A percentile compares a stretch with the other conserved stretches of the same genome.
Evolutionary conservation across 768 basidiomycete species (phyloP).

Genomic region (Leccinellum rugosiceps): DNA sequence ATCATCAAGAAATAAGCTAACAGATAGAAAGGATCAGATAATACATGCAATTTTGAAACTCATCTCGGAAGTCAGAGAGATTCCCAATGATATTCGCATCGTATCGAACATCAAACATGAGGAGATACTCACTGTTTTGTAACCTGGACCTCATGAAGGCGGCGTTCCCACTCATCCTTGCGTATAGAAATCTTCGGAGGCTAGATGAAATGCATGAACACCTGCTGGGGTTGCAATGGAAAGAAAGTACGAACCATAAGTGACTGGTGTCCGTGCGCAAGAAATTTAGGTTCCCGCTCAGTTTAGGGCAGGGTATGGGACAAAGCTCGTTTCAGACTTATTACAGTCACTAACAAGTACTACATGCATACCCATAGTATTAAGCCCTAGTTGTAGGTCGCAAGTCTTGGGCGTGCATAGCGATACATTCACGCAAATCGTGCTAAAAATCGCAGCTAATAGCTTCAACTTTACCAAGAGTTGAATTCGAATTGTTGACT

Average conservation of each 20-base stretch:
- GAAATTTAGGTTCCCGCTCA: conserved; percentile 31
- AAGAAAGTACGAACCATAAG: conserved; percentile 31
- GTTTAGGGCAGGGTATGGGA: conserved; percentile 39
- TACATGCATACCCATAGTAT: neutral
- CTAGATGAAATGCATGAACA: conserved; percentile 15
- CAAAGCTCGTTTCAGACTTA: conserved; percentile 5
- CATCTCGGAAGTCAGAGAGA: conserved; percentile 92
- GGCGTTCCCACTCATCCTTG: conserved; percentile 85
- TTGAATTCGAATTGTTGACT: neutral
- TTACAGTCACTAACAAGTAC: neutral
- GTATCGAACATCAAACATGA: conserved; percentile 20
- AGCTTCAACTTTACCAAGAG: neutral
- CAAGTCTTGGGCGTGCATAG: neutral
- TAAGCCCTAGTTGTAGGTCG: neutral
- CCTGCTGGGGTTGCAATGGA: neutral
- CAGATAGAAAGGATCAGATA: conserved; percentile 62
- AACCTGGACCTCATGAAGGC: conserved; percentile 77
- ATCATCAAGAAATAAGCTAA: conserved; percentile 8
- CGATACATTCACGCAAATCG: neutral
- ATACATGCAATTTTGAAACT: conserved; percentile 76
- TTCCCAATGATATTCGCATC: conserved; percentile 92
- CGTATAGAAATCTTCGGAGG: conserved; percentile 59
- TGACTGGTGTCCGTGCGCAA: conserved; percentile 12
- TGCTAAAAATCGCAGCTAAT: too few species aligned
- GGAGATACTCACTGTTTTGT: conserved; percentile 78